Evolutionary conservation across 805 yeast species (phyloP).

Genomic region (Suhomyces xylopsoci): DNA sequence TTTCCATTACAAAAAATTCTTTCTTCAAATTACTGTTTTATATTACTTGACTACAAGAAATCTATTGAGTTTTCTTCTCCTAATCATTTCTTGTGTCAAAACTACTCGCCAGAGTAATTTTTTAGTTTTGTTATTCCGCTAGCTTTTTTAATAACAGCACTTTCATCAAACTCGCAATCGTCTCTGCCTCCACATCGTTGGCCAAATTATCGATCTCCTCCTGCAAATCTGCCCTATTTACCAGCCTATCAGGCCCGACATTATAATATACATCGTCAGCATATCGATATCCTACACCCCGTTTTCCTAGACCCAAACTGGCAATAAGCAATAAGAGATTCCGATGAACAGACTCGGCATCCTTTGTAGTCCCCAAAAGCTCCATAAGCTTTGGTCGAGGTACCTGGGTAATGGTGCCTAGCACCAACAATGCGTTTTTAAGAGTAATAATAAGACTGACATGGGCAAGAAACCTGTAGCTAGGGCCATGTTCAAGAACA

Average conservation of each 20-base stretch:
- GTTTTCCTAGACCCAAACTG: conserved; percentile 25
- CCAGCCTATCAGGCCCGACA: conserved; percentile 7
- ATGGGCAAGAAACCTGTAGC: conserved; percentile 17
- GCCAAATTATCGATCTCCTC: conserved; percentile 13
- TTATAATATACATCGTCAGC: conserved; percentile 24
- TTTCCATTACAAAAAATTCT: too few species aligned
- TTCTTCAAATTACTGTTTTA: too few species aligned
- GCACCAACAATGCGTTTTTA: conserved; percentile 28
- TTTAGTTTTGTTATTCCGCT: not conserved
- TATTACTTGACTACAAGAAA: too few species aligned
- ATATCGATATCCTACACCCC: conserved; percentile 26
- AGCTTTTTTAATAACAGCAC: conserved; percentile 25
- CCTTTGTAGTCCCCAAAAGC: conserved; percentile 21
- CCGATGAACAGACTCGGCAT: conserved; percentile 13
- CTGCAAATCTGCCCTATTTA: conserved; percentile 2
- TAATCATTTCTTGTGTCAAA: too few species aligned
- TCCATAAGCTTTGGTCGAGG: conserved; percentile 20
- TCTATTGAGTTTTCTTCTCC: too few species aligned
- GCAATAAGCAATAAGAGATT: conserved; percentile 23
- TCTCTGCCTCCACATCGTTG: conserved; percentile 20
- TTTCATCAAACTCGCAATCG: conserved; percentile 25
- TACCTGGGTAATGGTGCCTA: conserved; percentile 24
- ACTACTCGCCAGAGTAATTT: too few species aligned
- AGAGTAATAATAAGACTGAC: conserved; percentile 26
- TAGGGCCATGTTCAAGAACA: not conserved